Base-by-base conservation (phyloP, 306 rosid species). In the Quercus variabilis region DNA sequence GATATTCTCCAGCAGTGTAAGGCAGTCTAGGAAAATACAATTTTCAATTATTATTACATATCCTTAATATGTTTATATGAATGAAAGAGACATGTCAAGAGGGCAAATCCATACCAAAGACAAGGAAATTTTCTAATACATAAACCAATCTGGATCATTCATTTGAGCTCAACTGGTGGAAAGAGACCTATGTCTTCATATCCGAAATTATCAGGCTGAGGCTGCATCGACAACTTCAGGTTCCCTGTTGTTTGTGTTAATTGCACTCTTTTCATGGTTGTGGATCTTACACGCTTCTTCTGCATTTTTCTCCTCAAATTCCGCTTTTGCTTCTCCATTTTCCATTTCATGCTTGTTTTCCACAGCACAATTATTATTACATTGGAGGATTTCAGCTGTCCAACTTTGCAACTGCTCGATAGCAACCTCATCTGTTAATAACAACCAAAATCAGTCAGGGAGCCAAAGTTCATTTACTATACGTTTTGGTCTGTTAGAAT, bases 391-490 rank as follows among this genome's bases (percentile, higher is more conserved):
- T 58, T 80, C 85, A 19, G 62, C 63, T 71, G 85, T 76, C 93
- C 91, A 91, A n/a, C 78, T 69, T 57, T 20, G 74, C 69, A 90
- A 56, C 81, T 86, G 86, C 75, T 62, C 20, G 3, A 83, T 83
- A 30, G 89, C 73, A 54, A 23, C 85, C 80, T 91, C 98, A 82
- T 93, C 98, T 91, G 89, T 74, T 72, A 73, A 71, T 1, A 11
- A 30, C 35, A 20, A 13, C n/a, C 55, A n/a, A 71, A 76, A 15
- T 35, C 41, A 58, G 33, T 52, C 25, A 57, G 72, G 68, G 55
- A 26, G 43, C 74, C 72, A 74, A 67, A 78, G 7, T 71, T 81
- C 41, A 82, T 18, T 63, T 49, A 59, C 54, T 72, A 20, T 33
- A 18, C 26, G 54, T 49, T 49, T 49, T 8, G 8, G 11, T 41